Percentiles rank a stretch among this genome's conserved stretches.
Evolutionary conservation across 805 yeast species (phyloP).

Genomic region (Candida chauliodis): DNA sequence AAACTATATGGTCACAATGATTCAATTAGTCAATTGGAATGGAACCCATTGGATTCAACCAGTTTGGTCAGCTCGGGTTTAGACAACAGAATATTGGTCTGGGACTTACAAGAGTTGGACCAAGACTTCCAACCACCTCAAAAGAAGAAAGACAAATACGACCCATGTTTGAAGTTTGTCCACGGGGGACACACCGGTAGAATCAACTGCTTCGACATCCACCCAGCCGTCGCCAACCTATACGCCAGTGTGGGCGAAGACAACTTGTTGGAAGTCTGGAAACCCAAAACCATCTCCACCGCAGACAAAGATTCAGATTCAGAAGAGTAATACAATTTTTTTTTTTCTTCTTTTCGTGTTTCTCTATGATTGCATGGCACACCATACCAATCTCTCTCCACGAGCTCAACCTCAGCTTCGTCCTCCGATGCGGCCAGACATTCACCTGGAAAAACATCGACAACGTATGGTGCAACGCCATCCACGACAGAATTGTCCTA

Average conservation of each 20-base stretch:
- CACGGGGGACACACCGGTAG: conserved; percentile 86
- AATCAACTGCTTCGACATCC: conserved; percentile 65
- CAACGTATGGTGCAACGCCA: conserved; percentile 63
- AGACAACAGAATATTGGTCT: conserved; percentile 67
- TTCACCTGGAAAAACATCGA: conserved; percentile 72
- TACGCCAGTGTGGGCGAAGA: conserved; percentile 74
- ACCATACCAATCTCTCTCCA: conserved; percentile 16
- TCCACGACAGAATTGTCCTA: conserved; percentile 57
- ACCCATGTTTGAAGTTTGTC: conserved; percentile 73
- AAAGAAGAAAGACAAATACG: conserved; percentile 31
- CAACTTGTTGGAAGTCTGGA: conserved; percentile 73
- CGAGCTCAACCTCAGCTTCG: conserved; percentile 61
- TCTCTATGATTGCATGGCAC: conserved; percentile 21
- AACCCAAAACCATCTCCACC: conserved; percentile 48
- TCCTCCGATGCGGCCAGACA: conserved; percentile 81
- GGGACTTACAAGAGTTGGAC: conserved; percentile 66
- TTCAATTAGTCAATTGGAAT: conserved; percentile 42
- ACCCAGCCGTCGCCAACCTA: conserved; percentile 56
- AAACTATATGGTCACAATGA: conserved; percentile 63
- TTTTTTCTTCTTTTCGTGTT: conserved; percentile 13
- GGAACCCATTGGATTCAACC: conserved; percentile 48
- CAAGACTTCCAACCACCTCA: conserved; percentile 47
- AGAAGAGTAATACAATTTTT: background rate
- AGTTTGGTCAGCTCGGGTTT: conserved; percentile 54
- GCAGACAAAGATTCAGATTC: conserved; percentile 28